Evolutionary conservation across 768 basidiomycete genomes (phyloP), one percentile per base, ranked within the genome.

Genomic region (Tulasnella sp.): DNA sequence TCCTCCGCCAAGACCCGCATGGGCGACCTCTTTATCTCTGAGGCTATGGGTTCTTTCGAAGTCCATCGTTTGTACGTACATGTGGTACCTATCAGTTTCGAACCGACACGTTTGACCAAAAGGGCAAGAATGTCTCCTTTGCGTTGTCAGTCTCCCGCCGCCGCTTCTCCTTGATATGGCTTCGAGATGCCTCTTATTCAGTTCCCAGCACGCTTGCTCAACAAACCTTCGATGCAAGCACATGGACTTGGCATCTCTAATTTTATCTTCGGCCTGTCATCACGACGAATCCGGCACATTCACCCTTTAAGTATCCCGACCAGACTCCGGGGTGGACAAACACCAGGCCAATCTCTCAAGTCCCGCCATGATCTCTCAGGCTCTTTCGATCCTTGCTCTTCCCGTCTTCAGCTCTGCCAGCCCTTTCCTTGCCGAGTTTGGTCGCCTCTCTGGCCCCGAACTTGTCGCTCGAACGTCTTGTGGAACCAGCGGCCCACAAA

Each of bases 381-480:
- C 71, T 24, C 71, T 79, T 34, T 40, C 71, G 6, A 38, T 73
- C 36, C 40, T 56, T 48, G 24, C 27, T 34, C 73, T 79, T 27
- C 0, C 71, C 34, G 46, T 10, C 34, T 27, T 48, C 24, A 71
- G 19, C 36, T 62, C 48, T 6, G 76, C 76, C n/a, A 58, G 31
- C 58, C 76, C 76, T 21, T 72, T 79, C 42, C 40, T 46, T 46
- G 36, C 78, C 56, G 71, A 72, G 31, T 72, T 74, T 27, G 31
- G n/a, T 31, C 38, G n/a, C 7, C 48, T 48, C 78, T 48, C 56
- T 40, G 31, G 38, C 71, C 34, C 73, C 14, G 39, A 74, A n/a
- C 78, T 79, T 38, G 73, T 79, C 34, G 27, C 71, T 31, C 71
- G 78, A 16, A 58, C 78, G 44, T 12, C 78, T 4, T 40, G 77